These are phyloP conservation scores for Pseudogymnoascus sp. DNA, from an alignment of 2,329 filamentous ascomycete genomes.

Conservation along the genomic window DNA sequence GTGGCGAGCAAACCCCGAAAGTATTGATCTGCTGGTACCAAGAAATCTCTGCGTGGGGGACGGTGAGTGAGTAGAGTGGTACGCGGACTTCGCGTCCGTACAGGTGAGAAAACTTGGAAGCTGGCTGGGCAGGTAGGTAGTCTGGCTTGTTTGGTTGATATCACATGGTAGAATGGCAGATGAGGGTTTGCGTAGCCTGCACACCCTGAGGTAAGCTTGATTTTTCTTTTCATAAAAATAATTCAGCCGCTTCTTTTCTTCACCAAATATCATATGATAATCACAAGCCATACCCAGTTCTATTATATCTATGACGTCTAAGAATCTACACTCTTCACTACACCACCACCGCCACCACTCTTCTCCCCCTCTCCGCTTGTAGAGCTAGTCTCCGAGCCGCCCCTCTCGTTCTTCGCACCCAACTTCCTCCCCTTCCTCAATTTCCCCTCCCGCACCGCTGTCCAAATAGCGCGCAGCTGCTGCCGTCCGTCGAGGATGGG, in stretches of 20 bases:
- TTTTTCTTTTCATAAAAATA: background rate
- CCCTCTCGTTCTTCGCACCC: background rate
- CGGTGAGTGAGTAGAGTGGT: background rate
- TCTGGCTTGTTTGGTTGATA: background rate
- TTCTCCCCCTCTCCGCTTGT: background rate
- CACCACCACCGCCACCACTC: background rate
- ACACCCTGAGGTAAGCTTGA: background rate
- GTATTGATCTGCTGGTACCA: background rate
- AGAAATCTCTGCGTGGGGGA: background rate
- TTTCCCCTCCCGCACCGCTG: background rate
- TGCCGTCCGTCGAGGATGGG: slow-evolving; percentile 28
- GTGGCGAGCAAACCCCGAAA: background rate
- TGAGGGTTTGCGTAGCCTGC: background rate
- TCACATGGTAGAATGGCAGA: background rate
- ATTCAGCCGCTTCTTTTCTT: background rate
- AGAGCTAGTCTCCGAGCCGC: background rate
- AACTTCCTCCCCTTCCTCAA: background rate
- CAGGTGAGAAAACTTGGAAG: background rate
- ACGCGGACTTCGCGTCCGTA: background rate
- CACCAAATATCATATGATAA: background rate
- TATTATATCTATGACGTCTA: background rate
- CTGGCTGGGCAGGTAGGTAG: background rate
- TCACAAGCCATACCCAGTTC: background rate
- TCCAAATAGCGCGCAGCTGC: background rate
- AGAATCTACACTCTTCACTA: background rate